These are phyloP conservation scores for Pestalotiopsis sp. DNA, from an alignment of 2,329 filamentous ascomycete species.

Conservation along the genomic window DNA sequence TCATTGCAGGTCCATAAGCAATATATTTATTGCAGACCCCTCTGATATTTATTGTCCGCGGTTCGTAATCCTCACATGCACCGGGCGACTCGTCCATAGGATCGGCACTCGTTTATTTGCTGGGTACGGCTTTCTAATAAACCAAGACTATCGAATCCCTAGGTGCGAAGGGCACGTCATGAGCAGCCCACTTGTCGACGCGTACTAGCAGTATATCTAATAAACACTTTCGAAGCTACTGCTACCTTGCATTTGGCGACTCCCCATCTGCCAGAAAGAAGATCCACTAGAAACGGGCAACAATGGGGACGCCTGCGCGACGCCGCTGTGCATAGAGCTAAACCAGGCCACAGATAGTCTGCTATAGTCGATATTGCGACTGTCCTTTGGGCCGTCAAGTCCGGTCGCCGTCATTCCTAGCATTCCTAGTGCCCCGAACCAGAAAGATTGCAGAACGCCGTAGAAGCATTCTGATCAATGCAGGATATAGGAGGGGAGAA, in stretches of 20 bases:
- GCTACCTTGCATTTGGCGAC: not conserved
- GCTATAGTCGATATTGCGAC: conserved; percentile 6
- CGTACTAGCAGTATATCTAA: not conserved
- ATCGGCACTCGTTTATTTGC: not conserved
- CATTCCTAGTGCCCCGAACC: not conserved
- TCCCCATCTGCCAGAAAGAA: not conserved
- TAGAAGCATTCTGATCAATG: conserved; percentile 1
- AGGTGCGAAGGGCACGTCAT: not conserved
- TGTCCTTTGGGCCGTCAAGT: not conserved
- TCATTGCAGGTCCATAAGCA: no score
- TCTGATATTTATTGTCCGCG: not conserved
- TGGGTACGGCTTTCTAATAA: not conserved
- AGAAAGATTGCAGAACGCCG: conserved; percentile 4
- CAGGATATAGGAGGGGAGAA: conserved; percentile 1
- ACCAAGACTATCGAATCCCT: not conserved
- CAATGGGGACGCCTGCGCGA: conserved; percentile 2
- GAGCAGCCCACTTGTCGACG: conserved; percentile 3
- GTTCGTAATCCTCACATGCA: not conserved
- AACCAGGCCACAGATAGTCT: not conserved
- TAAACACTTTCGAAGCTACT: not conserved
- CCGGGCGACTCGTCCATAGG: not conserved
- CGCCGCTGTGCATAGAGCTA: not conserved
- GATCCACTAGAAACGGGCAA: conserved; percentile 2
- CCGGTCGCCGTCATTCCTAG: not conserved
- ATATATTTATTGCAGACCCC: not conserved